Evolutionary conservation across 345 rosid genomes (phyloP).

Genomic region (Ceriops zippeliana): DNA sequence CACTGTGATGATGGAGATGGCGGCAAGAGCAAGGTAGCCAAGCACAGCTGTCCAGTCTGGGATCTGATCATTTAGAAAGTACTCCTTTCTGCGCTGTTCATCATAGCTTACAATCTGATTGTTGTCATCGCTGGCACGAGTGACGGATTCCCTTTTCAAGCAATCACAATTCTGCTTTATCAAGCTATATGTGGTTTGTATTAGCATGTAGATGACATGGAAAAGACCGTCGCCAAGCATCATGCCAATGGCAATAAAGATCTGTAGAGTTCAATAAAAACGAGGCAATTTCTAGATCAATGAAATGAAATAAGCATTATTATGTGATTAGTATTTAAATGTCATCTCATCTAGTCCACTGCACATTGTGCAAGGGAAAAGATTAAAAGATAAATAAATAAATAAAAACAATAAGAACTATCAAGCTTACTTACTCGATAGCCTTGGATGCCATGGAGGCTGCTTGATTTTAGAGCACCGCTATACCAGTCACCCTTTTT

Average conservation of each 20-base stretch:
- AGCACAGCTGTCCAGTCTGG: conserved; percentile 52
- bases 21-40: conserved; percentile 56
- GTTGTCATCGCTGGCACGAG: neutral
- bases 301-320: too few species aligned
- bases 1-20: conserved; percentile 42
- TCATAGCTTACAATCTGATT: conserved; percentile 23
- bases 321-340: too few species aligned
- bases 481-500: conserved; percentile 77
- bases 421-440: conserved; percentile 35
- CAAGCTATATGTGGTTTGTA: conserved; percentile 42
- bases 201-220: conserved; percentile 57
- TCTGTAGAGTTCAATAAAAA: conserved; percentile 19
- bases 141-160: conserved; percentile 2
- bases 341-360: too few species aligned
- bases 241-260: conserved; percentile 79
- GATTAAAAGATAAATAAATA: neutral
- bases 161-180: conserved; percentile 5
- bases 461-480: conserved; percentile 34
- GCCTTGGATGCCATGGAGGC: conserved; percentile 80
- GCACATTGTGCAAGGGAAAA: too few species aligned
- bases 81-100: conserved; percentile 45
- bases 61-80: conserved; percentile 71
- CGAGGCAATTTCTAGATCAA: too few species aligned
- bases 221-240: conserved; percentile 88
- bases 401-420: neutral